Base-by-base conservation (phyloP, 1,284 basidiomycete genomes). In the Moesziomyces antarcticus region DNA sequence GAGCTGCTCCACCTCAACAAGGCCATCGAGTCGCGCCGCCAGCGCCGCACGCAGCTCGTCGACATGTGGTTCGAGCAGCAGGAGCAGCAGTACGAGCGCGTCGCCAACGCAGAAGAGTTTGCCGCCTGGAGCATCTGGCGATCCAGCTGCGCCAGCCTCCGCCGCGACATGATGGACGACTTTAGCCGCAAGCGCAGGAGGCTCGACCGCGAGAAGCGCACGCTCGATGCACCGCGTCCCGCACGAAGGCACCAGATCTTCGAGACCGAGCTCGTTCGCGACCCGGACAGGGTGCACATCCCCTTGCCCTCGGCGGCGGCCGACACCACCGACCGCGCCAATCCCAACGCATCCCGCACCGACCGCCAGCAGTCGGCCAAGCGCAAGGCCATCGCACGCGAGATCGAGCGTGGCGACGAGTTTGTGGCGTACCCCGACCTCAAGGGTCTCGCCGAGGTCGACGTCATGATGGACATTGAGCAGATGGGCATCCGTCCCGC, bases 161-260 rank as follows among this genome's bases (percentile, higher is more conserved):
- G 93, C 73, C 90, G 88, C 0, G 89, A 90, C 18, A 91, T 93
- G 90, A 90, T 93, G 54, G 89, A 92, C 0, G 92, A 94, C 73
- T 89, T 90, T 16, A 93, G 91, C 74, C 87, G 92, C 64, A 93
- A 94, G 83, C 87, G 91, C 52, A 87, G 93, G 42, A 88, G 88
- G 54, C 84, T 95, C 27, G 93, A 95, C 81, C 87, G 93, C 59
- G 93, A 94, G 61, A 88, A 92, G 71, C 87, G 92, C 56, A 86
- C 88, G 1, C 73, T 89, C 3, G 93, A 94, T 75, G 87, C 90
- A n/a, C 91, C 91, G 18, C 88, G 88, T 37, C 90, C 91, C 55
- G 60, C 47, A 51, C 81, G 77, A 33, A 69, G 76, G 33, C 77
- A 82, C 48, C 82, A 82, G 64, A 71, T 80, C 27, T 84, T 84